Percentiles rank a stretch among this genome's conserved stretches.
phyloP scores from a whole-genome alignment of 345 rosid species.

The Reutealis trisperma region DNA sequence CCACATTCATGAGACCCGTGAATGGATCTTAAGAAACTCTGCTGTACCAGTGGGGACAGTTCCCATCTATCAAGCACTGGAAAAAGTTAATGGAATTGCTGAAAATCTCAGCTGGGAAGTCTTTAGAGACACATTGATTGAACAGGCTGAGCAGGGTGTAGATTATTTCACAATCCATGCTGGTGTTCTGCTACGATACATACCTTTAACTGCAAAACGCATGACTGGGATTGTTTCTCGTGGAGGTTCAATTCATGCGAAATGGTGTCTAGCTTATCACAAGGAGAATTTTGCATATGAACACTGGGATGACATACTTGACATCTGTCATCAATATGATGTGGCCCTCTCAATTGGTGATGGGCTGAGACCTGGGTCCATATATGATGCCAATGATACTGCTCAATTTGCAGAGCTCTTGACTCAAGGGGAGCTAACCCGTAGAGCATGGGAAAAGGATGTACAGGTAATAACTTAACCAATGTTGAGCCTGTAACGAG shows the following conservation, averaged over 20 bases:
- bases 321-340: conserved; percentile 94
- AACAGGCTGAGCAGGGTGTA: conserved; percentile 99
- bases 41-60: conserved; percentile 97
- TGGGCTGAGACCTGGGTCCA: conserved; percentile 95
- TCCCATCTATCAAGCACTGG: conserved; percentile 98
- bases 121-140: conserved; percentile 85
- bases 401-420: conserved; percentile 99
- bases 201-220: conserved; percentile 90
- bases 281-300: conserved; percentile 97
- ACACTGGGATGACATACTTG: conserved; percentile 98
- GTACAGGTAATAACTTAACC: conserved; percentile 64
- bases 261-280: conserved; percentile 96
- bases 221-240: conserved; percentile 98
- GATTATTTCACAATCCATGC: conserved; percentile 98
- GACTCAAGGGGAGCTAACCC: conserved; percentile 97
- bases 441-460: conserved; percentile 97
- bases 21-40: conserved; percentile 93
- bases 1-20: conserved; percentile 98
- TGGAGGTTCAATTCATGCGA: conserved; percentile 98
- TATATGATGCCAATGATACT: conserved; percentile 97
- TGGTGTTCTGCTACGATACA: conserved; percentile 85
- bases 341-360: conserved; percentile 95
- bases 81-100: conserved; percentile 90
- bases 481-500: background rate
- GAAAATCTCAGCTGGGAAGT: conserved; percentile 94